Percentiles rank a stretch among this genome's conserved stretches.
phyloP scores from a whole-genome alignment of 306 rosid genomes.

The Pyrus betulifolia region DNA sequence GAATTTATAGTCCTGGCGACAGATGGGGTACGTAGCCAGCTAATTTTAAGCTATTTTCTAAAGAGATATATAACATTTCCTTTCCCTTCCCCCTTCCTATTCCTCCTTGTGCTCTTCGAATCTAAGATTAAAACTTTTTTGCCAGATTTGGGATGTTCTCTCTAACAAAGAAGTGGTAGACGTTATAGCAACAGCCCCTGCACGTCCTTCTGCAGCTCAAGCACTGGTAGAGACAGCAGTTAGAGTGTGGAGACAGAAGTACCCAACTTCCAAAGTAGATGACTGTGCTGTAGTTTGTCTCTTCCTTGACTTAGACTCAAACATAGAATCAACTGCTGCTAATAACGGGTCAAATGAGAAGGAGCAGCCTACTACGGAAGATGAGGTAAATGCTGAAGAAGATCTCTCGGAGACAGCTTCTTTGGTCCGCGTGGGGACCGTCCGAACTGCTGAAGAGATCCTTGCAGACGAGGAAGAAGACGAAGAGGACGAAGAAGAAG shows the following conservation, averaged over 20 bases:
- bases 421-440: constrained; percentile 40
- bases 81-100: neutral
- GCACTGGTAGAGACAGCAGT: constrained; percentile 81
- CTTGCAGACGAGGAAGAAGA: constrained; percentile 5
- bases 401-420: constrained; percentile 19
- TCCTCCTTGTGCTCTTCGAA: neutral
- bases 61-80: neutral
- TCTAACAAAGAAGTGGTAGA: constrained; percentile 94
- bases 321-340: constrained; percentile 41
- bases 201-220: constrained; percentile 67
- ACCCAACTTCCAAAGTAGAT: constrained; percentile 91
- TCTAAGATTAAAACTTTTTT: constrained; percentile 5
- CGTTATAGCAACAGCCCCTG: constrained; percentile 60
- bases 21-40: constrained; percentile 66
- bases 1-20: constrained; percentile 88
- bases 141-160: constrained; percentile 94
- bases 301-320: constrained; percentile 48
- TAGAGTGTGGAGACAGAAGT: constrained; percentile 71
- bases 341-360: constrained; percentile 37
- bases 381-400: constrained; percentile 28
- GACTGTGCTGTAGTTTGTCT: constrained; percentile 97
- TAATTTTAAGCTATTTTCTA: neutral
- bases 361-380: constrained; percentile 29
- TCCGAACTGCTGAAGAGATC: constrained; percentile 32
- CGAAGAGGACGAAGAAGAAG: neutral